Evolutionary conservation across 139 green algal species (phyloP).

Genomic region (Coccomyxa sp.): DNA sequence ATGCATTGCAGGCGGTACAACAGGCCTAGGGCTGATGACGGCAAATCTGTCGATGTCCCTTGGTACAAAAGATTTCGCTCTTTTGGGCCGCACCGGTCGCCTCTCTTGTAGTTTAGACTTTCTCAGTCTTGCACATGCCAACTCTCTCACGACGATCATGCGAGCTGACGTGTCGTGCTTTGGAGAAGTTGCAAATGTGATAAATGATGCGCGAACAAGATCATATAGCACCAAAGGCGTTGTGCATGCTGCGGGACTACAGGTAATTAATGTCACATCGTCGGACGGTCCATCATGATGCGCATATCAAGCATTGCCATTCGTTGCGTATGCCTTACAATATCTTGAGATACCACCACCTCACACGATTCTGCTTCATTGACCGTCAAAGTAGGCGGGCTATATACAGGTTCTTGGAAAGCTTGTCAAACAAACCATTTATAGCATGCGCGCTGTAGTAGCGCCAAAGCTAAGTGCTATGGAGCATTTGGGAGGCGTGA

Average conservation of each 20-base stretch:
- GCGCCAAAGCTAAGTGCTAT: slow-evolving; percentile 32
- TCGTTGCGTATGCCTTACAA: too few species aligned
- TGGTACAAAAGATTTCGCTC: too few species aligned
- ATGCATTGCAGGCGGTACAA: slow-evolving; percentile 1
- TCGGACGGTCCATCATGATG: too few species aligned
- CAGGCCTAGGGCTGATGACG: slow-evolving; percentile 13
- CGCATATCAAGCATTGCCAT: too few species aligned
- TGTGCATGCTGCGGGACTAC: slow-evolving; percentile 34
- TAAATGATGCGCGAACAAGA: too few species aligned
- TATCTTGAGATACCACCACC: too few species aligned
- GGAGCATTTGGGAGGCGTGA: background rate
- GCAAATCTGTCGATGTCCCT: too few species aligned
- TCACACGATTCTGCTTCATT: too few species aligned
- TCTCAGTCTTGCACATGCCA: too few species aligned
- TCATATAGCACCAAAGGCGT: background rate
- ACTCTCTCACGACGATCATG: background rate
- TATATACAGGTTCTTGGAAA: slow-evolving; percentile 32
- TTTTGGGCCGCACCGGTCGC: too few species aligned
- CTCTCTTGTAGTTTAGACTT: too few species aligned
- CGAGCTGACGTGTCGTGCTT: slow-evolving; percentile 12
- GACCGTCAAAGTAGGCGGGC: too few species aligned
- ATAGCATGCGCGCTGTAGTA: slow-evolving; percentile 14
- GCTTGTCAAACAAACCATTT: slow-evolving; percentile 7
- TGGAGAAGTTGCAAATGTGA: background rate
- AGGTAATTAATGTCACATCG: slow-evolving; percentile 15